Conservation (phyloP, 2,329 filamentous ascomycete genomes). For the Penicillium italicum region DNA sequence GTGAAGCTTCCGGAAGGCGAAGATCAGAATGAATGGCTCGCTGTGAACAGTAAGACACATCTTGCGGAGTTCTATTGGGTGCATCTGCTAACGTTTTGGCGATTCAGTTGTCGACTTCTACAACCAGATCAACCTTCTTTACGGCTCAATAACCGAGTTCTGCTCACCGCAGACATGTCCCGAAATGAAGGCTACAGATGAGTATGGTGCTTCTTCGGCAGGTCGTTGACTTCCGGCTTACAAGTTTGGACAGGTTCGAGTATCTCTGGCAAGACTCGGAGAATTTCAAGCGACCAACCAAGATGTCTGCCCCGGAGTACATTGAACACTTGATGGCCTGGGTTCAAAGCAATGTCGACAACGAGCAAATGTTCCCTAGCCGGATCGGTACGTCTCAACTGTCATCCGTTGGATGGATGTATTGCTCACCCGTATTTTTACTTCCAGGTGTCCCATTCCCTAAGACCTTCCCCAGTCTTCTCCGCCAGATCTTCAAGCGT, state of each 20-base stretch:
- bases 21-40: conserved; percentile 96
- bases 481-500: conserved; percentile 97
- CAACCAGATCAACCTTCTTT: conserved; percentile 98
- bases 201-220: conserved; percentile 55
- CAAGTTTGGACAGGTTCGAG: conserved; percentile 65
- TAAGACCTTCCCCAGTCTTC: conserved; percentile 80
- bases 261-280: conserved; percentile 98
- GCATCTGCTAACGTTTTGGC: conserved; percentile 22
- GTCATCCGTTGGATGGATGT: neutral
- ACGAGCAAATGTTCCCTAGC: conserved; percentile 91
- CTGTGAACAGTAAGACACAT: conserved; percentile 75
- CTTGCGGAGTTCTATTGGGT: neutral
- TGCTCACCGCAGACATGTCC: conserved; percentile 96
- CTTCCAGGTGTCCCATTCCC: conserved; percentile 80
- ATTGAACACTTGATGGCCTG: conserved; percentile 97
- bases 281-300: conserved; percentile 91
- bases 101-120: conserved; percentile 96
- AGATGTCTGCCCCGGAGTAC: conserved; percentile 96
- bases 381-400: conserved; percentile 63
- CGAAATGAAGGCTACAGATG: conserved; percentile 99
- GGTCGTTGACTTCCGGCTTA: conserved; percentile 6
- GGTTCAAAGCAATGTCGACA: conserved; percentile 94
- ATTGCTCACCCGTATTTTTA: conserved; percentile 13
- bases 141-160: conserved; percentile 98
- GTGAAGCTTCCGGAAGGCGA: conserved; percentile 97